These are phyloP conservation scores for Aspergillus taichungensis DNA, from an alignment of 495 filamentous ascomycete species.

Conservation along the genomic window DNA sequence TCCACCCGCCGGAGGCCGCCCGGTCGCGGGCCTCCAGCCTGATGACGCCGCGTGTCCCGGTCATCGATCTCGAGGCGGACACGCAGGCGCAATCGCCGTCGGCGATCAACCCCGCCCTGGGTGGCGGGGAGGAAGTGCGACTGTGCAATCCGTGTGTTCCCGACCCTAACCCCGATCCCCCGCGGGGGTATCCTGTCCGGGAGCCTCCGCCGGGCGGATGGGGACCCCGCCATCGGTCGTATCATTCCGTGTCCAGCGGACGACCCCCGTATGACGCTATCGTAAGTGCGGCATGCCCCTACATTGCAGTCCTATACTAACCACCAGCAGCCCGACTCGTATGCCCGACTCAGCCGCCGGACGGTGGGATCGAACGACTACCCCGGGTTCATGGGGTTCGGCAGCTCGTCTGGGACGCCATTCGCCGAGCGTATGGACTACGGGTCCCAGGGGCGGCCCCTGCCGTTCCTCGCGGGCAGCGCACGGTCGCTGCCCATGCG, in stretches of 20 bases:
- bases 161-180: slow-evolving; percentile 73
- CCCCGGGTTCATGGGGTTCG: slow-evolving; percentile 8
- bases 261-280: neutral
- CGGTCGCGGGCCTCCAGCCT: slow-evolving; percentile 14
- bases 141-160: slow-evolving; percentile 94
- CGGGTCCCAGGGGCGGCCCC: slow-evolving; percentile 7
- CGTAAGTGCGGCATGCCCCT: too few relatives aligned
- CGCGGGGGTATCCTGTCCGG: slow-evolving; percentile 16
- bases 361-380: slow-evolving; percentile 19
- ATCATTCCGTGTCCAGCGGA: slow-evolving; percentile 13
- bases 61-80: slow-evolving; percentile 38
- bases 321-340: slow-evolving; percentile 7
- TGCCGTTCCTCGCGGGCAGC: slow-evolving; percentile 2
- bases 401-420: slow-evolving; percentile 4
- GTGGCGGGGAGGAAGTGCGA: slow-evolving; percentile 78
- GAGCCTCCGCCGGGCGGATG: too few relatives aligned
- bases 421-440: slow-evolving; percentile 18
- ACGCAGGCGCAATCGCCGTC: slow-evolving; percentile 14
- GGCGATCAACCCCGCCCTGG: slow-evolving; percentile 45
- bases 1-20: slow-evolving; percentile 58
- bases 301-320: neutral
- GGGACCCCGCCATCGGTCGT: slow-evolving; percentile 9
- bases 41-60: slow-evolving; percentile 10
- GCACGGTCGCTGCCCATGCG: neutral
- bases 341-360: slow-evolving; percentile 11